Base-by-base conservation (phyloP, 108 stramenopile genomes). In the Pseudonitzschia pungens region DNA sequence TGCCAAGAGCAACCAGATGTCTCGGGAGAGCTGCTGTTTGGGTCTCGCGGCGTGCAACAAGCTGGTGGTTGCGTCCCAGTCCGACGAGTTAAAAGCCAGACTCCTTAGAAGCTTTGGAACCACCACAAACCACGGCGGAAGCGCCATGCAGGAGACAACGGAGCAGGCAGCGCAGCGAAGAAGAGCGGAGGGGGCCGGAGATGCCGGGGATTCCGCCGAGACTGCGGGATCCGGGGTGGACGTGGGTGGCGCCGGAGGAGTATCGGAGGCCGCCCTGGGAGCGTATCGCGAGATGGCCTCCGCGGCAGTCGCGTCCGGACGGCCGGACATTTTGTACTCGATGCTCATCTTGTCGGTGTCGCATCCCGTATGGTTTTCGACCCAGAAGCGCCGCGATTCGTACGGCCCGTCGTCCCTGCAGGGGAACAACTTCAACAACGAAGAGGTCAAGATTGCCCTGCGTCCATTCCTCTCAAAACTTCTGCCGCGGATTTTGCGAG, bases 211-310 rank as follows among this genome's bases (percentile, higher is more conserved):
- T 14, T 77, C 72, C 68, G 72, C 72, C 68, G 72, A 71, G 36
- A 70, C 78, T 26, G 77, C 60, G 18, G 56, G 45, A 48, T 14
- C 36, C 2, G 74, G 48, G 22, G 64, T 68, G 24, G 93, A 91
- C 59, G 83, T 89, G 36, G 93, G 94, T 32, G 94, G 94, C 18
- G 83, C 87, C 21, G 78, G 87, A 33, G 92, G 92, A 7, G 75
- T 95, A 29, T 72, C 81, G 5, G 94, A 95, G 81, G 90, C 94
- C 21, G 84, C 92, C 20, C 77, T 95, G 40, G 92, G 92, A 59
- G 88, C 89, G 18, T 95, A 90, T 77, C 66, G 83, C 42, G 94
- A 92, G 65, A 95, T 95, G 90, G 91, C 94, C 26, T 71, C 70
- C 18, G 90, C 89, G 14, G 86, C 89, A 10, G 51, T 92, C 20